Base-by-base conservation (phyloP, 73 alveolate species). In the Stentor roeselii region DNA sequence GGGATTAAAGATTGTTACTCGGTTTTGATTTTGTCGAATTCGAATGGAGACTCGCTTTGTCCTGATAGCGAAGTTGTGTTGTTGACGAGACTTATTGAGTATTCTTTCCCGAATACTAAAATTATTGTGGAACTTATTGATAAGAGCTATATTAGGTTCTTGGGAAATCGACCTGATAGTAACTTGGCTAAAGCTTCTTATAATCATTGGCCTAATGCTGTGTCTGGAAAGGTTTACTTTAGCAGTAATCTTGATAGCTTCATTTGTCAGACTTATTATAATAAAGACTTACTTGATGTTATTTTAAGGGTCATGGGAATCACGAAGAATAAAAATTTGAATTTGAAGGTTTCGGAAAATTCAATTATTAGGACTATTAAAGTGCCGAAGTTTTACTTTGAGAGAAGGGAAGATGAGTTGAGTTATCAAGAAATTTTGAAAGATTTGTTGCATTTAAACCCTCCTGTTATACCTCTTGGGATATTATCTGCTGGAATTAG, bases 391-490 rank as follows among this genome's bases (percentile, higher is more conserved):
- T 21, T 21, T 67, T 67, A 67, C 34, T 67, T 67, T 67, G 34
- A 36, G 0, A 34, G 34, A 21, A 32, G 80, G 11, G 41, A 34
- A 30, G n/a, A 36, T 40, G 15, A 27, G 41, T 27, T 50, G 67
- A 11, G 1, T 0, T 67, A 67, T 2, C 50, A 34, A 1, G 80
- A 67, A 21, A 14, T 67, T 14, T 67, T 67, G 21, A 67, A 11
- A 27, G 80, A 67, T 67, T 67, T 67, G 1, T 1, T 67, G 0
- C 80, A 67, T 67, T 67, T 67, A 67, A 67, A 21, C 2, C 80
- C 80, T 67, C 80, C 80, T 21, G 80, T 67, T 1, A 67, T 67
- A 27, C 80, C 80, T 1, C n/a, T 67, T 67, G 80, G 80, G 34
- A 2, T 67, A 67, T 11, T 67, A 27, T 67, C 80, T 14, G 34